Evolutionary conservation across 2,329 filamentous ascomycete species (phyloP).

Genomic region (Nannizzia gypsea): DNA sequence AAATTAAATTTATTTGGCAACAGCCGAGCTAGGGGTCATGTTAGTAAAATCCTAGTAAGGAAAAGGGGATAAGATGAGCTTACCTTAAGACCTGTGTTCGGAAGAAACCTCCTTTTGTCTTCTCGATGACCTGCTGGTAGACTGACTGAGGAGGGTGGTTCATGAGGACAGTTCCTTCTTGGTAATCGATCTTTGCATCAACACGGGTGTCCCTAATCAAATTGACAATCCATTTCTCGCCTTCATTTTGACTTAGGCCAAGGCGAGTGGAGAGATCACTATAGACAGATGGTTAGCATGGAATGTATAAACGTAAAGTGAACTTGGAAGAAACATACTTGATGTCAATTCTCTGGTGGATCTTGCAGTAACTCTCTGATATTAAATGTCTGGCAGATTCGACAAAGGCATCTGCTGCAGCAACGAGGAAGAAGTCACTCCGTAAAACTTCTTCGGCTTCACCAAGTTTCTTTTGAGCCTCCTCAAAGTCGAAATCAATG

Average conservation of each 20-base stretch:
- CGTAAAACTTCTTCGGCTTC: conserved; percentile 85
- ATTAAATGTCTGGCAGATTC: conserved; percentile 92
- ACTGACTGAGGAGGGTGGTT: conserved; percentile 98
- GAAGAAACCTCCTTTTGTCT: conserved; percentile 98
- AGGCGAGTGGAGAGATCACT: conserved; percentile 82
- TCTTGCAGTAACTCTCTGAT: conserved; percentile 99
- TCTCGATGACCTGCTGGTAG: conserved; percentile 98
- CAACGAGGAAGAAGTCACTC: conserved; percentile 88
- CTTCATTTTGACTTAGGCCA: conserved; percentile 83
- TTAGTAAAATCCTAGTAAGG: conserved; percentile 9
- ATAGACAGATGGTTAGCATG: conserved; percentile 6
- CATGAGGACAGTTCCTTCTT: conserved; percentile 97
- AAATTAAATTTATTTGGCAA: conserved; percentile 37
- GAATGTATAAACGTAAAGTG: background rate
- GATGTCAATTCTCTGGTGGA: conserved; percentile 96
- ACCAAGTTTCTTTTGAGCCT: conserved; percentile 77
- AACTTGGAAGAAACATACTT: conserved; percentile 43
- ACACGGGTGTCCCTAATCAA: conserved; percentile 94
- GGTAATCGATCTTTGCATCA: conserved; percentile 98
- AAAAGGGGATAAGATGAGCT: background rate
- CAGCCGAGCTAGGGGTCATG: conserved; percentile 31
- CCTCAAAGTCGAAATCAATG: conserved; percentile 93
- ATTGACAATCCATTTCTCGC: conserved; percentile 99
- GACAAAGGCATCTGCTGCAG: conserved; percentile 75
- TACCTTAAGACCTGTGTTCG: conserved; percentile 80